Base-by-base conservation (phyloP, 371 early-diverging fungal genomes). In the Rhizopus stolonifer region DNA sequence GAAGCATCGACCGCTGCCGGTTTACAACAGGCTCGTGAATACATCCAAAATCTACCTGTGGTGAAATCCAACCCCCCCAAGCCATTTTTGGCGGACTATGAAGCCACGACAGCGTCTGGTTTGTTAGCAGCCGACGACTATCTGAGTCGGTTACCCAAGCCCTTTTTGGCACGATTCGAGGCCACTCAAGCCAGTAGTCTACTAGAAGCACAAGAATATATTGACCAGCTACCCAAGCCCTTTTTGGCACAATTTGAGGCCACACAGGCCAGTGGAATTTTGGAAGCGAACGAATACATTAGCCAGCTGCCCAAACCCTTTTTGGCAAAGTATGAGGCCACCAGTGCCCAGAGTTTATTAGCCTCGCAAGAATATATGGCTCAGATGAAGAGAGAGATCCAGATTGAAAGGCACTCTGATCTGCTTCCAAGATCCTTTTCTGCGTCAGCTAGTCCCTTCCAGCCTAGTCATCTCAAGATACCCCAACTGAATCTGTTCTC, bases 81-180 rank as follows among this genome's bases (percentile, higher is more conserved):
- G 33, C 14, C 33, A 21, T 33, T 14, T 10, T n/a, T 47, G 3
- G 48, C 48, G 1, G 21, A n/a, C 4, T 47, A 47, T 21, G 48
- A 47, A 33, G 48, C 48, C 3, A 33, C 48, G 11, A 18, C 48
- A 10, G 48, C 48, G 5, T 2, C 48, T 14, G 21, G 7, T n/a
- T 15, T 36, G 11, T 15, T 45, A 26, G 15, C 24, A 6, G 46
- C 25, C 17, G 15, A 24, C 10, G 29, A 45, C 10, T 45, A 45
- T 13, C 10, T 45, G 8, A 13, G 9, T 6, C 5, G 5, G 4
- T 9, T 45, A 14, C 26, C 46, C 46, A 49, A 51, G 32, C 26
- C 51, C 23, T 39, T 29, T 15, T 36, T 58, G 49, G 52, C 58
- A 25, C 31, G 18, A 10, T 58, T 18, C 21, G 47, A 58, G 5